phyloP scores from a whole-genome alignment of 2,329 filamentous ascomycete species.

The Grosmannia clavigera region DNA sequence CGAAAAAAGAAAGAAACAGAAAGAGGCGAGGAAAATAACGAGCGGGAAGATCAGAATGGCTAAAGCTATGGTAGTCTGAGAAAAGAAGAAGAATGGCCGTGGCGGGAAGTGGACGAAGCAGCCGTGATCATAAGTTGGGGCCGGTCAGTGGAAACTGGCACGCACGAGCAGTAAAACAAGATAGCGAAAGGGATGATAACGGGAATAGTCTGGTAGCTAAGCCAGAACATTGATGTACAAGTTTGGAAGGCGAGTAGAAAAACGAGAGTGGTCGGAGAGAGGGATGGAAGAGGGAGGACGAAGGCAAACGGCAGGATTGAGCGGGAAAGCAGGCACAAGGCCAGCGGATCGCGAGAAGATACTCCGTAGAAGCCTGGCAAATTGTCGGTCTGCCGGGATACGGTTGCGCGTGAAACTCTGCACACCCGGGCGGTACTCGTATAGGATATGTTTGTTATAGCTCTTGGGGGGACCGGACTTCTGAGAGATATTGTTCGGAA shows the following conservation, averaged over 20 bases:
- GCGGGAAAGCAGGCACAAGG: neutral
- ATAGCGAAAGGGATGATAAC: neutral
- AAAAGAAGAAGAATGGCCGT: neutral
- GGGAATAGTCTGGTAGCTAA: neutral
- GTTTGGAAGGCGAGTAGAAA: neutral
- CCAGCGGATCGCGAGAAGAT: neutral
- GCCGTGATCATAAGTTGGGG: neutral
- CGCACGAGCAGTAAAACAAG: neutral
- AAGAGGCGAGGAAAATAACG: neutral
- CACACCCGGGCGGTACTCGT: neutral
- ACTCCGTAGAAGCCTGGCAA: neutral
- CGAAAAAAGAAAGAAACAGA: neutral
- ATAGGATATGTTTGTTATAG: neutral
- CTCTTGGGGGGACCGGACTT: neutral
- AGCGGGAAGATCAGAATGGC: neutral
- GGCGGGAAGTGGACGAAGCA: neutral
- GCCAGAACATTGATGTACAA: neutral
- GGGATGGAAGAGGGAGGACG: neutral
- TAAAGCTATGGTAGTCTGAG: neutral
- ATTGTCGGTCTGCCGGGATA: neutral
- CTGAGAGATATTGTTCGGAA: neutral
- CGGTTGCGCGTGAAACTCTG: neutral
- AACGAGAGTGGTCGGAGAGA: neutral
- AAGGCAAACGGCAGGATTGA: neutral
- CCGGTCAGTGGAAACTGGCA: neutral